Evolutionary conservation across 108 stramenopile genomes (phyloP), one percentile per base, ranked within the genome.

Genomic region (Conticribra weissflogii): DNA sequence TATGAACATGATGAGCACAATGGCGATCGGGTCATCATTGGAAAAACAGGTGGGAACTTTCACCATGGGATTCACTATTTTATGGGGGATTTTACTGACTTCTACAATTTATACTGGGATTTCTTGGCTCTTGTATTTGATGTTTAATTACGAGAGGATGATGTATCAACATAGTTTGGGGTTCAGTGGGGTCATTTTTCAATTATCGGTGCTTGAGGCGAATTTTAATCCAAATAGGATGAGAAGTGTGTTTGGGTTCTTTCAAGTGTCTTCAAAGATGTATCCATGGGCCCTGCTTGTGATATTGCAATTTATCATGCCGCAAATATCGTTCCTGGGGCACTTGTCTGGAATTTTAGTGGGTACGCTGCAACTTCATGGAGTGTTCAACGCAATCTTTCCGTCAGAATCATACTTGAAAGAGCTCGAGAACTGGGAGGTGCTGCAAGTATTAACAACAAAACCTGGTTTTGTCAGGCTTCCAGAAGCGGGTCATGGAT

Each of bases 1-100:
- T 3, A 88, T 96, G 88, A 97, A 97, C 64, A 90, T 95, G 90
- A 82, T 92, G 76, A 88, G 91, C 14, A 79, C 90, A 0, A 65
- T 78, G 36, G 85, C 81, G 4, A 78, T 96, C 45, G 79, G 90
- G 19, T 51, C 71, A 5, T 29, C 65, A 33, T 71, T 97, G 41
- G 97, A 95, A 66, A 81, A 76, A 41, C 66, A 58, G 28, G 30
- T 92, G 30, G 95, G 95, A n/a, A 89, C 95, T 2, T 31, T 92
- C 24, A 58, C 36, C 2, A 78, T 72, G 47, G 27, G 80, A 0
- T 12, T 87, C 7, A 74, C 88, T 1, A 84, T 88, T 12, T 55
- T 87, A 17, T 81, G 83, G 83, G 75, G 88, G 4, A 86, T 88
- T 15, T 27, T 93, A 8, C 48, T 87, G 22, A 86, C 86, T 7